phyloP scores from a whole-genome alignment of 2,329 filamentous ascomycete genomes.

The Catunica adiposa region DNA sequence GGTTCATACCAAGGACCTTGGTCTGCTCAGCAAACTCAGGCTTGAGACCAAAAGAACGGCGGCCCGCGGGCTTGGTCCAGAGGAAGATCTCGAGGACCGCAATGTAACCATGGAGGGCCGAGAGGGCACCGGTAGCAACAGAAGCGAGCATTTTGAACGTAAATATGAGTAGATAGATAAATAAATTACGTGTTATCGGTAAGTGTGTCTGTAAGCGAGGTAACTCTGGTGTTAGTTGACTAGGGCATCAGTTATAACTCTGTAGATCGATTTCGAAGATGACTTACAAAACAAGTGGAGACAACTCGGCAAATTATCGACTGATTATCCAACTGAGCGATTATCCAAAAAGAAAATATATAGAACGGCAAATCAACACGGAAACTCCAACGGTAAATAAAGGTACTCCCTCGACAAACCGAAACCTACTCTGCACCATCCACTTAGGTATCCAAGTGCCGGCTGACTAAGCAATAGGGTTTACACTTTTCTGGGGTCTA shows the following conservation, averaged over 20 bases:
- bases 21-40: constrained; percentile 31
- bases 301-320: too few species aligned
- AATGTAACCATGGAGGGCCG: constrained; percentile 32
- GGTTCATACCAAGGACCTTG: constrained; percentile 30
- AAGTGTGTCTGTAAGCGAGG: too few species aligned
- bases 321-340: too few species aligned
- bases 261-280: too few species aligned
- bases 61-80: constrained; percentile 31
- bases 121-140: constrained; percentile 24
- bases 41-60: constrained; percentile 27
- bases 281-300: too few species aligned
- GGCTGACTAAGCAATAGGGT: not conserved
- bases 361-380: not conserved
- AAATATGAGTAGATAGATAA: not conserved
- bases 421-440: not conserved
- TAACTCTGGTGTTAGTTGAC: too few species aligned
- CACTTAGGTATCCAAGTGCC: not conserved
- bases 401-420: not conserved
- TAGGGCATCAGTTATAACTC: too few species aligned
- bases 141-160: constrained; percentile 22
- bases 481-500: not conserved
- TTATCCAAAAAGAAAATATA: not conserved
- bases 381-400: not conserved
- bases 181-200: not conserved
- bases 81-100: constrained; percentile 33